A percentile compares a stretch with the other conserved stretches of the same genome.
Evolutionary conservation across 768 basidiomycete species (phyloP).

Genomic region (Lentinula sp.): DNA sequence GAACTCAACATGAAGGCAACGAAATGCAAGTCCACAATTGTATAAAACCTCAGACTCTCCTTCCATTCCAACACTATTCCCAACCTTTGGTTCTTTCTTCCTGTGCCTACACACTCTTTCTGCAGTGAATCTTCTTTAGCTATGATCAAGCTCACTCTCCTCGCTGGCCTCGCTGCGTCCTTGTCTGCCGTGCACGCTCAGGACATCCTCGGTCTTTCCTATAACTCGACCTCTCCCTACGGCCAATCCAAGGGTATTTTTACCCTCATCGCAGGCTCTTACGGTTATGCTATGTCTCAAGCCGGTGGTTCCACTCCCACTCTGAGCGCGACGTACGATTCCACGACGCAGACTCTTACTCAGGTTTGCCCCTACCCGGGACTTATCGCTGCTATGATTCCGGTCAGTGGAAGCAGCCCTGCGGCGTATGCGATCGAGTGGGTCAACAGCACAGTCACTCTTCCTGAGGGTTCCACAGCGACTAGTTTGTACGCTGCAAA

Average conservation of each 20-base stretch:
- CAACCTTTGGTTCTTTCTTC: background rate
- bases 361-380: constrained; percentile 1
- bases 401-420: background rate
- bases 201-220: background rate
- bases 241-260: background rate
- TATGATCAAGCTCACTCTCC: background rate
- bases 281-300: background rate
- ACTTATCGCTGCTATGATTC: constrained; percentile 1
- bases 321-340: background rate
- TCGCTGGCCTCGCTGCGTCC: background rate
- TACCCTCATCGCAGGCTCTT: background rate
- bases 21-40: background rate
- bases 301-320: background rate
- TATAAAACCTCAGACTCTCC: background rate
- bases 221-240: background rate
- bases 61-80: background rate
- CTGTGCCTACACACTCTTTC: background rate
- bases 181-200: background rate
- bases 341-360: background rate
- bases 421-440: background rate
- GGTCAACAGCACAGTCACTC: background rate
- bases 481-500: background rate
- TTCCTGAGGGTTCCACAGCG: background rate
- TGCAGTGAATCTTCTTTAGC: background rate
- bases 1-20: too few species aligned